phyloP scores from a whole-genome alignment of 1,139 yeast species.

The Schwanniomyces etchellsii region DNA sequence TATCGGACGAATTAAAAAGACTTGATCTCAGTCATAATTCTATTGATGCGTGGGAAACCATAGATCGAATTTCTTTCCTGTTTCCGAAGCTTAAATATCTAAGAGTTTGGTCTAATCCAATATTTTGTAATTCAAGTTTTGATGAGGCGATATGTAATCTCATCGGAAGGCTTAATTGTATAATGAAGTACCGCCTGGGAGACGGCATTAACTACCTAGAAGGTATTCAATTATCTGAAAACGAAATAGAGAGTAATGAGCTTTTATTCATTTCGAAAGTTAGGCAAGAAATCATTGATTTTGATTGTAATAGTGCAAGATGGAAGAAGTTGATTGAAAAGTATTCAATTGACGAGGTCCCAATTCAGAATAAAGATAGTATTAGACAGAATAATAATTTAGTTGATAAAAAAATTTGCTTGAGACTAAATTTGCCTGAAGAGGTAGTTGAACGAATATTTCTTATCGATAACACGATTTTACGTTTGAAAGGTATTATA shows the following conservation, averaged over 20 bases:
- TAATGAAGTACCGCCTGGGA: constrained; percentile 2
- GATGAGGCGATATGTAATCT: constrained; percentile 35
- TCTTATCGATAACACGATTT: constrained; percentile 19
- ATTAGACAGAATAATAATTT: not conserved
- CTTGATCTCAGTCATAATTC: constrained; percentile 48
- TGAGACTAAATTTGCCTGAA: not conserved
- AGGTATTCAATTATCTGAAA: constrained; percentile 44
- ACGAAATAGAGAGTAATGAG: constrained; percentile 61
- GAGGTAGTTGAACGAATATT: constrained; percentile 8
- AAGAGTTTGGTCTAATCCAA: constrained; percentile 49
- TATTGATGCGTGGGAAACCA: constrained; percentile 39
- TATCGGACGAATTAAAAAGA: too few relatives aligned
- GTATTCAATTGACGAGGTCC: constrained; percentile 13
- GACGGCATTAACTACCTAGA: constrained; percentile 38
- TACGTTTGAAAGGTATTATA: constrained; percentile 23
- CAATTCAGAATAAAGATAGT: not conserved
- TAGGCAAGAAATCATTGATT: constrained; percentile 19
- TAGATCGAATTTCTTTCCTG: constrained; percentile 32
- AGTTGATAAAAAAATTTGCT: not conserved
- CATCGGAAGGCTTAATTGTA: constrained; percentile 44
- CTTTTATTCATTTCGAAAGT: constrained; percentile 58
- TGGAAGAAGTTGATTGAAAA: constrained; percentile 24
- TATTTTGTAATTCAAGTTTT: constrained; percentile 27
- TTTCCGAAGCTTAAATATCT: constrained; percentile 39
- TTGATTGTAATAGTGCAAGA: constrained; percentile 15